These are phyloP conservation scores for Phytophthora quininea DNA, from an alignment of 352 stramenopile species.

Conservation along the genomic window DNA sequence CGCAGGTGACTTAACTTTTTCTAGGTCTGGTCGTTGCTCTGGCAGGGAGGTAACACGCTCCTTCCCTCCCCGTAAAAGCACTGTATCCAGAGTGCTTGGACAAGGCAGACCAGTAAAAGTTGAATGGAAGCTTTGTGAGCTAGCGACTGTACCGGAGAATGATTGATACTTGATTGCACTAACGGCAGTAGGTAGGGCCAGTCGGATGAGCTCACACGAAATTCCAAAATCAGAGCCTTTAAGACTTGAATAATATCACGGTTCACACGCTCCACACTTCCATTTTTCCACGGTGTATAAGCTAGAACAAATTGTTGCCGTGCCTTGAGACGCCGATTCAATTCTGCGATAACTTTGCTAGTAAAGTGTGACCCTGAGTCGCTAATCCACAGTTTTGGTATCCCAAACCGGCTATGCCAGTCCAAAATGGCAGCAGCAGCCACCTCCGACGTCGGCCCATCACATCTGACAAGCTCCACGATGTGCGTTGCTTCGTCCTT, in stretches of 20 bases:
- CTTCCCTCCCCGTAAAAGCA: neutral
- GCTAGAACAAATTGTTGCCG: no score
- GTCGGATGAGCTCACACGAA: neutral
- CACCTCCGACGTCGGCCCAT: no score
- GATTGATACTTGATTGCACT: neutral
- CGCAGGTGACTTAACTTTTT: neutral
- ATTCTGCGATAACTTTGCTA: no score
- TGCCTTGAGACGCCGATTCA: no score
- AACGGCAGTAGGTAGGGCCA: neutral
- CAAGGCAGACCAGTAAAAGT: conserved; percentile 6
- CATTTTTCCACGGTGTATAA: no score
- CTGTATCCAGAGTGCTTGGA: neutral
- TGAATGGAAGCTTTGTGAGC: neutral
- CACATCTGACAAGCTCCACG: no score
- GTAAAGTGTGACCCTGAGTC: no score
- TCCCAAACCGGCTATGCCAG: no score
- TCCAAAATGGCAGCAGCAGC: no score
- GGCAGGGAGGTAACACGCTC: neutral
- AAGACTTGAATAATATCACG: conserved; percentile 2
- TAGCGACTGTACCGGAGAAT: neutral
- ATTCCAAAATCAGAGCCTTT: conserved; percentile 4
- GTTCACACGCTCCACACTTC: no score
- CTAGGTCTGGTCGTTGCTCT: neutral
- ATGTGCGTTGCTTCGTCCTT: no score
- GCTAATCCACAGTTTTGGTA: no score